Evolutionary conservation across 352 stramenopile species (phyloP), one percentile per base, ranked within the genome.

Genomic region (Phytophthora macrochlamydospora): DNA sequence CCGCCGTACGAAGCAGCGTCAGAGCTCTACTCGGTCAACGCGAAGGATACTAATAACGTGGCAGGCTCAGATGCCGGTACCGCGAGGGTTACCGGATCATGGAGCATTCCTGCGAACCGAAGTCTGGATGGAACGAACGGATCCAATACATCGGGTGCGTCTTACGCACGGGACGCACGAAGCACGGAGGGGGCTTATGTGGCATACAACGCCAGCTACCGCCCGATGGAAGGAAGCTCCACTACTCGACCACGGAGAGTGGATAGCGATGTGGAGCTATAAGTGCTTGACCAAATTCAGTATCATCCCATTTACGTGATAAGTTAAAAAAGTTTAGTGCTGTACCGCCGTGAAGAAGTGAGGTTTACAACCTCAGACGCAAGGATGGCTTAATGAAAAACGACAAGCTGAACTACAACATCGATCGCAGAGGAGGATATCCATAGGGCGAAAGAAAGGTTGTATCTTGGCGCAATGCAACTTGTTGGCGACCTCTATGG

Each of bases 181-280:
- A 57, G 59, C 59, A 78, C 67, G 37, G 42, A 40, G 46, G 57
- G 46, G 18, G 18, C 18, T 24, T 24, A 24, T 24, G 18, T 24
- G 18, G 18, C 18, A 24, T 24, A 24, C 18, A 24, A 24, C 18
- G 18, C 18, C 18, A 53, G 58, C 29, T 83, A 75, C 58, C 74
- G 49, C 38, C 58, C 65, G 44, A 70, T 56, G 54, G 73, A 67
- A 45, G 65, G 45, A 38, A 73, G 69, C 32, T 24, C 18, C 18
- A 40, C 32, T 8, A 56, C 52, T 7, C 77, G 69, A 12, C 63
- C 53, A 42, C 74, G 76, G 43, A 77, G 78, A 11, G 67, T 89
- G 8, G 82, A 89, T 58, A 91, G 80, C 57, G 82, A 91, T 38
- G 67, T 91, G 35, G 82, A 91, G 56, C 69, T 91, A 11, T 91